These are phyloP conservation scores for Peltaster fructicola DNA, from an alignment of 2,329 filamentous ascomycete genomes.

Conservation along the genomic window DNA sequence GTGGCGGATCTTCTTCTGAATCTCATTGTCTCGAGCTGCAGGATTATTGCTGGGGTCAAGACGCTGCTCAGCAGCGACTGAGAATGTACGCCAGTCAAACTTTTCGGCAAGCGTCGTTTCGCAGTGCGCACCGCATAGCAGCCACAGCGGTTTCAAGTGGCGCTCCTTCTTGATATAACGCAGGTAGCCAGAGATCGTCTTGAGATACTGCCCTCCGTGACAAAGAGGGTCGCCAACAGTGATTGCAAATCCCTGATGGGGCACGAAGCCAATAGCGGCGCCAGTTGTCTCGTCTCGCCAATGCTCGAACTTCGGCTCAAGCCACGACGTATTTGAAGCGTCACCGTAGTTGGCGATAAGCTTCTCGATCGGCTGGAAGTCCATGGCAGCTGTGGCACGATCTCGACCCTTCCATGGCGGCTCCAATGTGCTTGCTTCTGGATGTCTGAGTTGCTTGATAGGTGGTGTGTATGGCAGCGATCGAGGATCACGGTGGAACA, in stretches of 20 bases:
- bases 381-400: conserved; percentile 28
- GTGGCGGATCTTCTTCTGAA: conserved; percentile 59
- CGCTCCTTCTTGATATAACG: conserved; percentile 55
- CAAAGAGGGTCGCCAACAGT: conserved; percentile 78
- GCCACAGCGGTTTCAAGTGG: conserved; percentile 66
- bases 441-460: conserved; percentile 54
- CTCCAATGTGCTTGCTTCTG: conserved; percentile 67
- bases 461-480: conserved; percentile 56
- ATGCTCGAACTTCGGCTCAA: conserved; percentile 72
- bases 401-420: conserved; percentile 43
- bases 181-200: conserved; percentile 57
- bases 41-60: conserved; percentile 56
- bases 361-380: conserved; percentile 61
- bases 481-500: conserved; percentile 79
- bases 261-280: conserved; percentile 70
- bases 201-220: conserved; percentile 55
- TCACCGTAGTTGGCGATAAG: conserved; percentile 92
- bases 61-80: conserved; percentile 76
- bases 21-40: conserved; percentile 45
- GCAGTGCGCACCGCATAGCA: conserved; percentile 62
- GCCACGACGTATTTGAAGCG: conserved; percentile 84
- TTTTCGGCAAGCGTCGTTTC: conserved; percentile 66
- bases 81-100: conserved; percentile 75
- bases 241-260: conserved; percentile 61
- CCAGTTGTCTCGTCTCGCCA: conserved; percentile 69